A percentile compares a stretch with the other conserved stretches of the same genome.
Evolutionary conservation across 768 basidiomycete genomes (phyloP).

Genomic region (Scleroderma citrinum): DNA sequence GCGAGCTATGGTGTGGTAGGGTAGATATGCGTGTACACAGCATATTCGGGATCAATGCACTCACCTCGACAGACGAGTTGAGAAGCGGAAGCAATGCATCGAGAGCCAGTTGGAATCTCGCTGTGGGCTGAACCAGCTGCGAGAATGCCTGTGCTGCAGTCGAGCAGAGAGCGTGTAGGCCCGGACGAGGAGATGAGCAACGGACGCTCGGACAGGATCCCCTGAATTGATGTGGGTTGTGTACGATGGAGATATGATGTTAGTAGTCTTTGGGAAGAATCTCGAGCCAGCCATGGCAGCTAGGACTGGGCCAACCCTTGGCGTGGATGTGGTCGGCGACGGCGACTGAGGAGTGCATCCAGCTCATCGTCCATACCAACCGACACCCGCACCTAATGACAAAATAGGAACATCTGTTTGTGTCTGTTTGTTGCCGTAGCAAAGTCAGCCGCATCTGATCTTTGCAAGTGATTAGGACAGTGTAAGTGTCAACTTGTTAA

Average conservation of each 20-base stretch:
- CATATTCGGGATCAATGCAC: conserved; percentile 20
- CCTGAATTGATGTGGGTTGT: conserved; percentile 29
- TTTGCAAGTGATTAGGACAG: no score
- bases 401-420: no score
- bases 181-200: conserved; percentile 59
- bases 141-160: conserved; percentile 70
- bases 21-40: conserved; percentile 11
- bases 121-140: conserved; percentile 68
- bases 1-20: conserved; percentile 42
- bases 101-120: conserved; percentile 79
- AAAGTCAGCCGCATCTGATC: no score
- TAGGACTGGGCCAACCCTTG: conserved; percentile 23
- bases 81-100: conserved; percentile 75
- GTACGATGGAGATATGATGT: conserved; percentile 29
- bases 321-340: conserved; percentile 4
- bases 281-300: conserved; percentile 26
- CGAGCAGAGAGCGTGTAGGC: conserved; percentile 68
- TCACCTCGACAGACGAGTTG: conserved; percentile 51
- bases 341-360: conserved; percentile 24
- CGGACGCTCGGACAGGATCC: conserved; percentile 51
- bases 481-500: no score
- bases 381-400: no score
- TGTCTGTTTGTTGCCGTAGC: conserved; percentile 22
- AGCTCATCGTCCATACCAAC: conserved; percentile 28
- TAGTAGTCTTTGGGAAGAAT: conserved; percentile 30